These are phyloP conservation scores for Cyathus striatus DNA, from an alignment of 768 basidiomycete species.

Conservation along the genomic window DNA sequence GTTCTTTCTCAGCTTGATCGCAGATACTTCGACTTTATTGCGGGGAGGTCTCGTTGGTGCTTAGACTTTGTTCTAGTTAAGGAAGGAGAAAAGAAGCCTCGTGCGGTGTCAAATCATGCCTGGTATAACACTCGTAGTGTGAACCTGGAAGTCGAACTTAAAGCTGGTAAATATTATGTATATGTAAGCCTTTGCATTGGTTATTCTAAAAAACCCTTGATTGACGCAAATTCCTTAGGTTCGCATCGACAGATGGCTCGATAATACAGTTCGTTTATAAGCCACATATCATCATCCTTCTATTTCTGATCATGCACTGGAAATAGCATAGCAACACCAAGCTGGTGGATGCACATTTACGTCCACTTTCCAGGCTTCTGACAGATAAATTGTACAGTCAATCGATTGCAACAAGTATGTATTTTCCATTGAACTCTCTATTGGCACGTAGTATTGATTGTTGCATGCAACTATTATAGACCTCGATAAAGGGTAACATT, in stretches of 20 bases:
- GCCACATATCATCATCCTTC: not conserved
- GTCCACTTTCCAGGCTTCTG: constrained; percentile 4
- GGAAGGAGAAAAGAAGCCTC: constrained; percentile 28
- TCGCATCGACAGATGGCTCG: constrained; percentile 7
- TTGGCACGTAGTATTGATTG: constrained; percentile 5
- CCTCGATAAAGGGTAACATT: no score
- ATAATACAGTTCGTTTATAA: not conserved
- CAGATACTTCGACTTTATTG: constrained; percentile 38
- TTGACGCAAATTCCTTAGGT: constrained; percentile 5
- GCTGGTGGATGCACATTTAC: no score
- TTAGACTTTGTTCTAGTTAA: constrained; percentile 45
- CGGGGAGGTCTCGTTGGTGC: constrained; percentile 29
- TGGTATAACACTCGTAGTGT: constrained; percentile 26
- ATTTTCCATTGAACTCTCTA: constrained; percentile 4
- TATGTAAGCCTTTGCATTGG: constrained; percentile 20
- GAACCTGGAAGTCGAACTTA: constrained; percentile 31
- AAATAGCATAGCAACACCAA: no score
- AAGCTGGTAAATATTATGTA: constrained; percentile 36
- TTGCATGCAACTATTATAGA: no score
- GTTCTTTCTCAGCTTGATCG: constrained; percentile 41
- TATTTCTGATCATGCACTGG: not conserved
- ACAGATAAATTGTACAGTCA: constrained; percentile 9
- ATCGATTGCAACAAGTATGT: constrained; percentile 11
- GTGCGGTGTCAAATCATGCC: constrained; percentile 26
- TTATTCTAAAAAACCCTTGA: not conserved